Percentiles rank a stretch among this genome's conserved stretches.
These are phyloP conservation scores for Chrysophaeum taylorii DNA, from an alignment of 352 stramenopile species.

Conservation along the genomic window DNA sequence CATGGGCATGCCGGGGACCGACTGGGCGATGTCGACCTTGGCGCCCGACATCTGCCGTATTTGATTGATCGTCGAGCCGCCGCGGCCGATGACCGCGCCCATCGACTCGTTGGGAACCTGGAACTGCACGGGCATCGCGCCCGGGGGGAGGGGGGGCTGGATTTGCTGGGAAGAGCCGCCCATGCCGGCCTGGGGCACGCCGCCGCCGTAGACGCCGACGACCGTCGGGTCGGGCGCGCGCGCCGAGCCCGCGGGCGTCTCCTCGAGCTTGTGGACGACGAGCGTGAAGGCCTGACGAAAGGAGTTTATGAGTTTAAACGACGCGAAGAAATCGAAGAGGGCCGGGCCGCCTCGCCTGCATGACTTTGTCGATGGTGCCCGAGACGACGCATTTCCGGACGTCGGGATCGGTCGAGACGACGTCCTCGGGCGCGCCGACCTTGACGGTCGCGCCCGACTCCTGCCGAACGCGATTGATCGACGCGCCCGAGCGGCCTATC, in stretches of 20 bases:
- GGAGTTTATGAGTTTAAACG: no score
- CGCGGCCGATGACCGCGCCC: constrained; percentile 12
- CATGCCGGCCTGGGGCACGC: not conserved
- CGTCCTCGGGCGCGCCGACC: constrained; percentile 1
- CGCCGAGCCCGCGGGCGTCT: not conserved
- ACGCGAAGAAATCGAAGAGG: no score
- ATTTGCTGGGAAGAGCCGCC: not conserved
- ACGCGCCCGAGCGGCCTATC: not conserved
- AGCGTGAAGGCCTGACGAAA: constrained; percentile 1
- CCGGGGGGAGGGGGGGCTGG: not conserved
- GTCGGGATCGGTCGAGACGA: not conserved
- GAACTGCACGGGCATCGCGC: constrained; percentile 12
- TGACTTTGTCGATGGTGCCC: not conserved
- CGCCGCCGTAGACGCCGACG: not conserved
- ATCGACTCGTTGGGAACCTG: constrained; percentile 13
- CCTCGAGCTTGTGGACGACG: constrained; percentile 11
- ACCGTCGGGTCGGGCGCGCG: not conserved
- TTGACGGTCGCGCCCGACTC: constrained; percentile 10
- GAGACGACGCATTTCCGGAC: constrained; percentile 5
- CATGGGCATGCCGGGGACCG: constrained; percentile 13
- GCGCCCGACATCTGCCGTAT: constrained; percentile 8
- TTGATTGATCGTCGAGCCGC: constrained; percentile 8
- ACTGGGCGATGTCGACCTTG: constrained; percentile 13
- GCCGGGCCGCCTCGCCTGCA: no score
- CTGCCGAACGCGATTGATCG: constrained; percentile 9